phyloP scores from a whole-genome alignment of 208 protist species.

The Crithidia fasciculata region DNA sequence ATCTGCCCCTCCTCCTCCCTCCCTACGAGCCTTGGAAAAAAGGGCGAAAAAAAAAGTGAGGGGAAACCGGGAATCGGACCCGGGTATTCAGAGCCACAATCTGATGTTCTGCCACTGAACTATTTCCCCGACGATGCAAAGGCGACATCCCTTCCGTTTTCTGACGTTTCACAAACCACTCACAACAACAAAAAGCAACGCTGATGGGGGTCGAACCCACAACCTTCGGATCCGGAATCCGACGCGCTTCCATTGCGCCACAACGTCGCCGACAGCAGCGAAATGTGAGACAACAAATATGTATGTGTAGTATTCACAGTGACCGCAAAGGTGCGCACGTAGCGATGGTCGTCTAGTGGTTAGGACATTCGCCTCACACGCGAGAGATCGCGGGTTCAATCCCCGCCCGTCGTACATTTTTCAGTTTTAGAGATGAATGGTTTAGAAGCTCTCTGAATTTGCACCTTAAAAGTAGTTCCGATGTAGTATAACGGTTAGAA shows the following conservation, averaged over 20 bases:
- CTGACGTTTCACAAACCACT: background rate
- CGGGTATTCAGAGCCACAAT: conserved; percentile 89
- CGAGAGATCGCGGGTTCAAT: conserved; percentile 94
- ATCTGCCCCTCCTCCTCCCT: too few relatives aligned
- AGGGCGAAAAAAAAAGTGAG: conserved; percentile 38
- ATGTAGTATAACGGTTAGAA: conserved; percentile 85
- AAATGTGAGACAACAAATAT: background rate
- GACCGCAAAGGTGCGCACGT: background rate
- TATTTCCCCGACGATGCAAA: conserved; percentile 52
- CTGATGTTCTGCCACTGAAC: conserved; percentile 88
- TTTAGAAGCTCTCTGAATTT: background rate
- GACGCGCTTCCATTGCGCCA: conserved; percentile 60
- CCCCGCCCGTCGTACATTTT: conserved; percentile 87
- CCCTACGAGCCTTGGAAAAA: too few relatives aligned
- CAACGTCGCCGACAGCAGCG: conserved; percentile 31
- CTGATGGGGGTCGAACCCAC: conserved; percentile 84
- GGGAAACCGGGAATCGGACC: conserved; percentile 89
- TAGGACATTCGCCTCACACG: conserved; percentile 95
- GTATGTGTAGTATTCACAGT: too few relatives aligned
- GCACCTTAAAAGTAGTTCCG: conserved; percentile 22
- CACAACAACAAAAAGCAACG: conserved; percentile 47
- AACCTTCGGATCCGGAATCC: conserved; percentile 59
- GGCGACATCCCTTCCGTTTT: background rate
- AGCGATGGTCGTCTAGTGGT: conserved; percentile 95
- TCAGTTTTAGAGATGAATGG: background rate